Evolutionary conservation across 2,329 filamentous ascomycete genomes (phyloP), one percentile per base, ranked within the genome.

Genomic region (Davidsoniella virescens): DNA sequence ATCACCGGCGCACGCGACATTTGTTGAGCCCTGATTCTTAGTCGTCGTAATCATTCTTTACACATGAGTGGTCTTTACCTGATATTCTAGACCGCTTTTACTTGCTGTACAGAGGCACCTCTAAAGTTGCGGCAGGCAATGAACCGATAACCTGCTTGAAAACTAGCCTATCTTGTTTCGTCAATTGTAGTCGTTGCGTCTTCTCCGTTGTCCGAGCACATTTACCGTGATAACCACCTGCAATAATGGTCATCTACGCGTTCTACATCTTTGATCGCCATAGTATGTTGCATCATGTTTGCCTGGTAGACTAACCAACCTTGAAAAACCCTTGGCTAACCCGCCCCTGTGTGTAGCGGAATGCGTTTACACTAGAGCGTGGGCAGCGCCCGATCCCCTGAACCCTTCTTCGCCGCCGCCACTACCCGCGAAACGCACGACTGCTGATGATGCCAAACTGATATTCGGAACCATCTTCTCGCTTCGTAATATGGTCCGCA

Each of bases 191-290:
- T 43, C 29, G 2, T 6, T 10, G 26, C 26, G 25, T 20, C 9
- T 18, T 37, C 40, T n/a, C 18, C 18, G 14, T 44, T 39, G 12
- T 26, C 39, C 10, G 26, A 5, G 29, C 29, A 12, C 26, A 7
- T 20, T 50, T 20, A 16, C 20, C 38, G 16, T 16, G 29, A 18
- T 5, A 26, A 10, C 23, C 18, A 37, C 29, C 36, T 44, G 44
- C 47, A 36, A 42, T 59, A 62, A 96, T 98, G 92, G 81, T 84
- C 54, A 84, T 96, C 65, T 96, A 93, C 69, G 88, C 87, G 54
- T 94, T 98, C 69, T 94, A 94, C 73, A 95, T 98, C 63, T 98
- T 98, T 65, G 92, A 98, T 69, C 83, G 92, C 57, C 92, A 98
- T 68, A 94, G 92, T 95, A 74, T 62, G 76, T 61, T 44, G 36